phyloP scores from a whole-genome alignment of 129 eudicot species.

The Ambrosia trifida region DNA sequence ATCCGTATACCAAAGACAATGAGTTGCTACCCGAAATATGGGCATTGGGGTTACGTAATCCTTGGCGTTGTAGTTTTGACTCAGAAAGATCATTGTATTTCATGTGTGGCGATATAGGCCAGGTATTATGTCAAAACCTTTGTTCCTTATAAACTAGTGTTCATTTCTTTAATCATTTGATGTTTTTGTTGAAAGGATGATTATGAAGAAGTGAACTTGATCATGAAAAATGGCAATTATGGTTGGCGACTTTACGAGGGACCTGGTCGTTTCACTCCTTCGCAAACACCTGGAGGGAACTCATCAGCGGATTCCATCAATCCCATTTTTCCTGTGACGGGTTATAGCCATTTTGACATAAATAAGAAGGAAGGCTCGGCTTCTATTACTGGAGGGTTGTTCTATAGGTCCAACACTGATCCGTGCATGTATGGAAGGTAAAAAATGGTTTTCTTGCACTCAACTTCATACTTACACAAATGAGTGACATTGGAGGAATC shows the following conservation, averaged over 20 bases:
- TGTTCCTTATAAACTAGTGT: neutral
- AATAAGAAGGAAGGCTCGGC: slow-evolving; percentile 74
- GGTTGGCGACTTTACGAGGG: slow-evolving; percentile 88
- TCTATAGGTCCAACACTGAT: slow-evolving; percentile 68
- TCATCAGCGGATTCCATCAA: slow-evolving; percentile 46
- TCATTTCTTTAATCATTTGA: neutral
- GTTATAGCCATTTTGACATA: slow-evolving; percentile 65
- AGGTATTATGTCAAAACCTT: slow-evolving; percentile 39
- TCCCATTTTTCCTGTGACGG: slow-evolving; percentile 67
- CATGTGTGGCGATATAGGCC: slow-evolving; percentile 74
- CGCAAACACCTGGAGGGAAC: slow-evolving; percentile 49
- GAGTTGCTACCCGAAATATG: slow-evolving; percentile 70
- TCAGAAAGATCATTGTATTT: slow-evolving; percentile 77
- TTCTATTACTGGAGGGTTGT: slow-evolving; percentile 80
- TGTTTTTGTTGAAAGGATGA: slow-evolving; percentile 30
- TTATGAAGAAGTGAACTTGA: slow-evolving; percentile 71
- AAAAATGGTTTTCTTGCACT: neutral
- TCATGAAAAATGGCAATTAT: slow-evolving; percentile 68
- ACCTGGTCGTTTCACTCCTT: slow-evolving; percentile 37
- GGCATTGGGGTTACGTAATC: slow-evolving; percentile 78
- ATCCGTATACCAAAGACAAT: slow-evolving; percentile 55
- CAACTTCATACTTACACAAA: no score
- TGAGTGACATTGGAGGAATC: no score
- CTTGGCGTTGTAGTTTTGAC: slow-evolving; percentile 88
- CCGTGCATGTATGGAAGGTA: slow-evolving; percentile 88